Conservation (phyloP, 805 yeast genomes). For the Alloascoidea hylecoeti region DNA sequence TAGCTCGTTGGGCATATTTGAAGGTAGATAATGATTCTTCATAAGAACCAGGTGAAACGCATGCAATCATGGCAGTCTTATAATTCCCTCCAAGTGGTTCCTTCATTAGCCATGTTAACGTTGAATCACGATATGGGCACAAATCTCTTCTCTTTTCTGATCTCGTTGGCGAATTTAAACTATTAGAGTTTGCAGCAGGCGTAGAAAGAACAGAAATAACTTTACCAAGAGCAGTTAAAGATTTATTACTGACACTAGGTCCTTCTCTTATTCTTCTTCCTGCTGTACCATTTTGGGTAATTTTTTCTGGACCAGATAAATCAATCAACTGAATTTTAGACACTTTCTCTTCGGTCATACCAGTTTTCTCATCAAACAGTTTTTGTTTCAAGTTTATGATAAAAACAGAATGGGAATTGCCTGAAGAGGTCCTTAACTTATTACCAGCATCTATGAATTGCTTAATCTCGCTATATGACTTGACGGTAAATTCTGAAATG, state of each 20-base stretch:
- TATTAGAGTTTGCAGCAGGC: too few species aligned
- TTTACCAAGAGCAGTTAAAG: slow-evolving; percentile 65
- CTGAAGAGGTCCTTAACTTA: slow-evolving; percentile 54
- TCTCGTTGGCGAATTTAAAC: too few species aligned
- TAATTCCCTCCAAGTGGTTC: slow-evolving; percentile 76
- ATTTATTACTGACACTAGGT: slow-evolving; percentile 59
- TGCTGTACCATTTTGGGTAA: slow-evolving; percentile 44
- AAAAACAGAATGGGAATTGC: slow-evolving; percentile 72
- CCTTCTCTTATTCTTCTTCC: slow-evolving; percentile 60
- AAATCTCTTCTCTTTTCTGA: slow-evolving; percentile 16
- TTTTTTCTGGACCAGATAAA: slow-evolving; percentile 73
- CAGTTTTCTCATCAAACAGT: slow-evolving; percentile 17
- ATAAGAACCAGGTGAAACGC: slow-evolving; percentile 66
- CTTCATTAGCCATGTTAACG: slow-evolving; percentile 59
- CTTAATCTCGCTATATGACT: slow-evolving; percentile 30
- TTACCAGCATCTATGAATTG: slow-evolving; percentile 45
- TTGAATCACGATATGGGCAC: slow-evolving; percentile 67
- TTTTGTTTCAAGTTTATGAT: slow-evolving; percentile 50
- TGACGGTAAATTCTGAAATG: slow-evolving; percentile 35
- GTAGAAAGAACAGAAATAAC: slow-evolving; percentile 37
- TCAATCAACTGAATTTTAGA: slow-evolving; percentile 63
- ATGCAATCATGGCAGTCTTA: slow-evolving; percentile 81
- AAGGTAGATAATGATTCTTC: slow-evolving; percentile 68
- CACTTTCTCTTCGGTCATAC: slow-evolving; percentile 27
- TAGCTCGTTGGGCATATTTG: slow-evolving; percentile 67